phyloP scores from a whole-genome alignment of 345 rosid species.

The Isatis tinctoria region DNA sequence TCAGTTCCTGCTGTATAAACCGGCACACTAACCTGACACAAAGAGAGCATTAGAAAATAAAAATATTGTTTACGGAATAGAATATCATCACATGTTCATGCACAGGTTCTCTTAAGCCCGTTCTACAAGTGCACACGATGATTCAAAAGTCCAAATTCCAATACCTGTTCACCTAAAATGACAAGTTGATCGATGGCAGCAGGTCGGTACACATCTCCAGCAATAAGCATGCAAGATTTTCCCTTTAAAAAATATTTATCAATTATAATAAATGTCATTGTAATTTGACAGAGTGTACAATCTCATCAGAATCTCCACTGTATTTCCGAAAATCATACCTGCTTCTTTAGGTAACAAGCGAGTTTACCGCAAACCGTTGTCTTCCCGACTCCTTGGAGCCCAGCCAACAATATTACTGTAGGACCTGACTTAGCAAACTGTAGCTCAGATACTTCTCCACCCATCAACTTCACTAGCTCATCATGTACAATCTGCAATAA shows the following conservation, averaged over 20 bases:
- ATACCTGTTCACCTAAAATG: slow-evolving; percentile 92
- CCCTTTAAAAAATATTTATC: slow-evolving; percentile 49
- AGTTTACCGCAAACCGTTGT: slow-evolving; percentile 94
- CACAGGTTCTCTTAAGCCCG: background rate
- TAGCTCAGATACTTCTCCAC: slow-evolving; percentile 93
- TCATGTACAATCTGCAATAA: slow-evolving; percentile 68
- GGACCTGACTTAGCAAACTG: slow-evolving; percentile 80
- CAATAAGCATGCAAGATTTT: slow-evolving; percentile 90
- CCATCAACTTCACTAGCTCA: slow-evolving; percentile 95
- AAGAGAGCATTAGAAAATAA: slow-evolving; percentile 30
- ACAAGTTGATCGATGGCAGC: slow-evolving; percentile 98
- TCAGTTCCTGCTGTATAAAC: slow-evolving; percentile 88
- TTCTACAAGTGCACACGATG: background rate
- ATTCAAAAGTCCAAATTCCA: slow-evolving; percentile 13
- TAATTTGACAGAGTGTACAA: background rate
- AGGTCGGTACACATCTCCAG: slow-evolving; percentile 98
- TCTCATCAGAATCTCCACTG: background rate
- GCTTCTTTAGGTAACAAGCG: slow-evolving; percentile 89
- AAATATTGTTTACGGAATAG: background rate
- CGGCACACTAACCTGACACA: slow-evolving; percentile 82
- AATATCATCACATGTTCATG: background rate
- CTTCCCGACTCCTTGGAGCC: slow-evolving; percentile 97
- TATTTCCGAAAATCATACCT: slow-evolving; percentile 38
- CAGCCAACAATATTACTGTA: slow-evolving; percentile 86
- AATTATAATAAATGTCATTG: slow-evolving; percentile 1